A percentile compares a stretch with the other conserved stretches of the same genome.
Evolutionary conservation across 1,139 yeast genomes (phyloP).

Genomic region (Keqinozyma sinolaborantium): DNA sequence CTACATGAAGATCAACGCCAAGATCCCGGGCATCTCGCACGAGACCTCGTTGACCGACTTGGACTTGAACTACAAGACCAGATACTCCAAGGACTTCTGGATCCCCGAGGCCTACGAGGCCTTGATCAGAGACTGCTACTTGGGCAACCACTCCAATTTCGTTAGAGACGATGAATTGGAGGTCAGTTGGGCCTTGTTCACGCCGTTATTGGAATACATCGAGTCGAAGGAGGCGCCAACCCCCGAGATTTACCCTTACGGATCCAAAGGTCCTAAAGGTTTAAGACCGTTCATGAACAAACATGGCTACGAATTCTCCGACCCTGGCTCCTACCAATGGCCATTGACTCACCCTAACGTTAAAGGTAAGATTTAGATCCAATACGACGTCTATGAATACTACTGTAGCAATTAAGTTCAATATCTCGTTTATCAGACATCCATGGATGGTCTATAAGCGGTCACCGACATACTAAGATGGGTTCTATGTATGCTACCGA

Average conservation of each 20-base stretch:
- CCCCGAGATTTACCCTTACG: slow-evolving; percentile 75
- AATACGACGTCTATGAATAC: background rate
- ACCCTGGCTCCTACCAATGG: slow-evolving; percentile 71
- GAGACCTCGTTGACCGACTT: slow-evolving; percentile 83
- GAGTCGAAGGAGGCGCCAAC: slow-evolving; percentile 66
- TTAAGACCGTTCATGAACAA: slow-evolving; percentile 58
- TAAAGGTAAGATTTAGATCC: slow-evolving; percentile 13
- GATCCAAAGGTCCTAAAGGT: slow-evolving; percentile 82
- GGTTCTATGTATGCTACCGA: slow-evolving; percentile 87
- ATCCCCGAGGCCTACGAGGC: slow-evolving; percentile 98
- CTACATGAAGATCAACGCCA: slow-evolving; percentile 86
- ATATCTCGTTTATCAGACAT: slow-evolving; percentile 43
- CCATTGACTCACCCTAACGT: slow-evolving; percentile 64
- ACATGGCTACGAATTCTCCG: slow-evolving; percentile 68
- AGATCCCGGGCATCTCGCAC: slow-evolving; percentile 87
- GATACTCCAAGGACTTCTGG: slow-evolving; percentile 82
- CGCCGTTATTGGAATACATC: slow-evolving; percentile 79
- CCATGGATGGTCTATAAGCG: slow-evolving; percentile 72
- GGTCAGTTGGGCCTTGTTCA: slow-evolving; percentile 87
- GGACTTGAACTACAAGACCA: slow-evolving; percentile 77
- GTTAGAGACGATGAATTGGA: slow-evolving; percentile 98
- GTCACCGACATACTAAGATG: slow-evolving; percentile 81
- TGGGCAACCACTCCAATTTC: slow-evolving; percentile 94
- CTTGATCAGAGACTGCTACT: slow-evolving; percentile 82
- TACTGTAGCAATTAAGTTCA: background rate